These are phyloP conservation scores for Blastocystis sp. DNA, from an alignment of 352 stramenopile genomes.

Conservation along the genomic window DNA sequence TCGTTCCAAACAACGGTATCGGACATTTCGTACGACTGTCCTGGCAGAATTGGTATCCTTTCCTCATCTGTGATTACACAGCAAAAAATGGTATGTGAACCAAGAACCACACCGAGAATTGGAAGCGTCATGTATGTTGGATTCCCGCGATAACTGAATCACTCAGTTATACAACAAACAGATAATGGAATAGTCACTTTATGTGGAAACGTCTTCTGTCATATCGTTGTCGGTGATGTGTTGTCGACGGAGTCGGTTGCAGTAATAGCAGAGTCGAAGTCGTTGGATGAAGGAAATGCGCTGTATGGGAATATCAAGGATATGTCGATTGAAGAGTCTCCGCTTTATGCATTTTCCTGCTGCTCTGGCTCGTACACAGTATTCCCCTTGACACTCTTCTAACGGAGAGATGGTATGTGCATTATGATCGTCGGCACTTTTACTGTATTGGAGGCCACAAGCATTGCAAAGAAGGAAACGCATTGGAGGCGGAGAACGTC, in stretches of 20 bases:
- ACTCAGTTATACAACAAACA: too few relatives aligned
- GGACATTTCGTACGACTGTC: too few relatives aligned
- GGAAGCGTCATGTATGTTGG: background rate
- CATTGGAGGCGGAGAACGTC: slow-evolving; percentile 16
- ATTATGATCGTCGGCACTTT: background rate
- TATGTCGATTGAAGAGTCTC: slow-evolving; percentile 42
- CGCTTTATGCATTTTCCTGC: slow-evolving; percentile 11
- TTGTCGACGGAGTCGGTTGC: slow-evolving; percentile 18
- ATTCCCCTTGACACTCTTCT: slow-evolving; percentile 46
- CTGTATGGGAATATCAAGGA: background rate
- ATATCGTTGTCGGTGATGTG: background rate
- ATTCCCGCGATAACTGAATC: too few relatives aligned
- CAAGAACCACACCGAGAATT: background rate
- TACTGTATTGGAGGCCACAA: slow-evolving; percentile 38
- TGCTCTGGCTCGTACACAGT: slow-evolving; percentile 13
- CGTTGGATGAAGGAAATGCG: background rate
- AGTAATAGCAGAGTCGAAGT: slow-evolving; percentile 44
- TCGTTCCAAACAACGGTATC: background rate
- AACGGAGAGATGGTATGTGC: slow-evolving; percentile 27
- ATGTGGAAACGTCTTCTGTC: background rate
- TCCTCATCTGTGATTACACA: too few relatives aligned
- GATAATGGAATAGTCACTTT: too few relatives aligned
- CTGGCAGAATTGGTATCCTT: too few relatives aligned
- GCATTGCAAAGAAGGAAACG: slow-evolving; percentile 44
- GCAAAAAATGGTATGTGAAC: background rate